Evolutionary conservation across 1,284 basidiomycete species (phyloP).

Genomic region (Apiotrichum sp.): DNA sequence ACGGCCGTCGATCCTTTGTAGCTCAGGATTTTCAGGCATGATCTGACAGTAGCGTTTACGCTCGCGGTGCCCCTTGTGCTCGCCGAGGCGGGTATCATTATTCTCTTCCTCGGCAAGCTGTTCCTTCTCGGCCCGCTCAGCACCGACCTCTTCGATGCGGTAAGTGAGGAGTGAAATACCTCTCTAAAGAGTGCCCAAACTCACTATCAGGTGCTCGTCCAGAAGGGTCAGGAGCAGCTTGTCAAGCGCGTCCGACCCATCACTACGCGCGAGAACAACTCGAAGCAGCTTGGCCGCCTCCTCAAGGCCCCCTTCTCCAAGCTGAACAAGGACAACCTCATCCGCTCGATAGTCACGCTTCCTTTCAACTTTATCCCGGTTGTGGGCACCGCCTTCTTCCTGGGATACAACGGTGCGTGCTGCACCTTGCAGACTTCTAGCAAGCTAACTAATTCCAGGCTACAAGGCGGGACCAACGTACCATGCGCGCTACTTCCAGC

Average conservation of each 20-base stretch:
- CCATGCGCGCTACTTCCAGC: conserved; percentile 63
- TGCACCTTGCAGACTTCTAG: background rate
- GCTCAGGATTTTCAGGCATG: conserved; percentile 6
- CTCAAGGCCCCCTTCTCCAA: conserved; percentile 42
- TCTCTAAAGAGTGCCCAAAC: too few species aligned
- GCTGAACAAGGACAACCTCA: conserved; percentile 40
- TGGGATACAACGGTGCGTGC: conserved; percentile 42
- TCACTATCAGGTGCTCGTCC: conserved; percentile 36
- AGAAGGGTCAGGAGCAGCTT: conserved; percentile 44
- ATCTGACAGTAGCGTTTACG: conserved; percentile 36
- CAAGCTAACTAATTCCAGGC: conserved; percentile 16
- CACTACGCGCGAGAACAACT: conserved; percentile 18
- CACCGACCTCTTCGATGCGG: conserved; percentile 49
- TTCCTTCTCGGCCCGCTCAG: conserved; percentile 52
- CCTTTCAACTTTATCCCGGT: conserved; percentile 59
- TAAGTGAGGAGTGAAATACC: conserved; percentile 17
- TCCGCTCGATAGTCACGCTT: conserved; percentile 46
- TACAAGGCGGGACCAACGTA: conserved; percentile 56
- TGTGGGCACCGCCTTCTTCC: conserved; percentile 61
- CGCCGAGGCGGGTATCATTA: conserved; percentile 48
- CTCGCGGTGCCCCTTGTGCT: conserved; percentile 49
- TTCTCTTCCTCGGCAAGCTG: conserved; percentile 51
- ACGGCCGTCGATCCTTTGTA: too few species aligned
- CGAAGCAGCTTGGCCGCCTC: conserved; percentile 41
- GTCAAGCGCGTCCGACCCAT: conserved; percentile 46